Percentiles rank a stretch among this genome's conserved stretches.
These are phyloP conservation scores for Saccharomyces hybrid DNA, from an alignment of 1,139 yeast species.

Conservation along the genomic window DNA sequence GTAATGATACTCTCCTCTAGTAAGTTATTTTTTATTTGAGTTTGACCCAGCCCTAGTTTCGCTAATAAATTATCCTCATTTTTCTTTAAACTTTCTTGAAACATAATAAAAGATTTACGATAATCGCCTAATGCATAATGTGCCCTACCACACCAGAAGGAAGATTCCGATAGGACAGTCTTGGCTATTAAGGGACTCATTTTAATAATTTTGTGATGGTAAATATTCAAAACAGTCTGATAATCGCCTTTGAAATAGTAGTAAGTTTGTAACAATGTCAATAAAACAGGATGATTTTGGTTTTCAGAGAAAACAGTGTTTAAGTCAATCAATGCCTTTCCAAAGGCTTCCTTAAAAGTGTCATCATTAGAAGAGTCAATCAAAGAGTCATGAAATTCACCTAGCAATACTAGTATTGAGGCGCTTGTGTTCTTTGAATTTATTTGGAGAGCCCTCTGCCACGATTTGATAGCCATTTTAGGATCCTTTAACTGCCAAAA, in stretches of 20 bases:
- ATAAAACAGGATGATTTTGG: conserved; percentile 37
- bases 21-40: conserved; percentile 68
- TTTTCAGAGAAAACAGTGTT: conserved; percentile 23
- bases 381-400: conserved; percentile 58
- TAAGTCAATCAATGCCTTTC: conserved; percentile 36
- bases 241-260: conserved; percentile 55
- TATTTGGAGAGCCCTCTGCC: conserved; percentile 73
- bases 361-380: conserved; percentile 42
- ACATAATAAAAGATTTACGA: conserved; percentile 61
- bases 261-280: conserved; percentile 44
- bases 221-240: conserved; percentile 49
- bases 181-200: conserved; percentile 22
- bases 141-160: conserved; percentile 82
- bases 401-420: conserved; percentile 56
- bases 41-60: conserved; percentile 77
- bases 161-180: conserved; percentile 60
- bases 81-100: conserved; percentile 60
- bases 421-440: conserved; percentile 56
- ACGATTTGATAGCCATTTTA: conserved; percentile 67
- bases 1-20: conserved; percentile 83
- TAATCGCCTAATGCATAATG: conserved; percentile 53
- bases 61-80: conserved; percentile 62
- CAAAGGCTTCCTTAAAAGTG: conserved; percentile 47
- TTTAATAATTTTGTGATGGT: conserved; percentile 42
- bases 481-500: conserved; percentile 83